Conservation (phyloP, 2,329 filamentous ascomycete species). For the Purpureocillium lavendulum region DNA sequence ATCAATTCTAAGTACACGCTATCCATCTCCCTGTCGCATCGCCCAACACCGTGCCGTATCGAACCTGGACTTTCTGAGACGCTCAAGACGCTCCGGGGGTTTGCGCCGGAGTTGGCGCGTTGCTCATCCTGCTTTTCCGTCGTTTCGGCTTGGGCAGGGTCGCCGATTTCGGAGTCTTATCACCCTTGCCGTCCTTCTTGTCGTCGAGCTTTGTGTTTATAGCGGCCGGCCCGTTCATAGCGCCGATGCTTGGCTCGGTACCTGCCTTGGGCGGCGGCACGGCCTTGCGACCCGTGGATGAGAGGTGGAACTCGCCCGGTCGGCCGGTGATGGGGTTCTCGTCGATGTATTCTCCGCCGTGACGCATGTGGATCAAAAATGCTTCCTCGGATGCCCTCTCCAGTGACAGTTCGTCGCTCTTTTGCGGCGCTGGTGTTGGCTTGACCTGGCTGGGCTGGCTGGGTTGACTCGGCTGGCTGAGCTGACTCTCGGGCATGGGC, state of each 20-base stretch:
- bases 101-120: conserved; percentile 21
- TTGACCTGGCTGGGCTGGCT: conserved; percentile 13
- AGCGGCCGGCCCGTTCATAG: conserved; percentile 22
- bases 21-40: neutral
- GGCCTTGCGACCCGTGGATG: conserved; percentile 48
- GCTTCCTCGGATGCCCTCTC: conserved; percentile 49
- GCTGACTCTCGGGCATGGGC: conserved; percentile 33
- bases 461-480: conserved; percentile 16
- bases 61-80: neutral
- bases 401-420: conserved; percentile 29
- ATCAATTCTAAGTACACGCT: conserved; percentile 1
- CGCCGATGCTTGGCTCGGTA: conserved; percentile 22
- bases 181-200: conserved; percentile 38
- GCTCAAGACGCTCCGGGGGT: conserved; percentile 14
- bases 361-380: conserved; percentile 46
- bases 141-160: conserved; percentile 34
- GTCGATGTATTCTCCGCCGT: conserved; percentile 58
- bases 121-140: conserved; percentile 38
- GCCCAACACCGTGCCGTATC: too few relatives aligned
- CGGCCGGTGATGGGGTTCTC: conserved; percentile 60
- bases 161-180: conserved; percentile 34
- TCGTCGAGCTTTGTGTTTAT: conserved; percentile 33
- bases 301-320: conserved; percentile 57
- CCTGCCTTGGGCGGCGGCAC: conserved; percentile 22
- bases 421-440: conserved; percentile 19